Base-by-base conservation (phyloP, 208 protist species). In the Tritrichomonas foetus region DNA sequence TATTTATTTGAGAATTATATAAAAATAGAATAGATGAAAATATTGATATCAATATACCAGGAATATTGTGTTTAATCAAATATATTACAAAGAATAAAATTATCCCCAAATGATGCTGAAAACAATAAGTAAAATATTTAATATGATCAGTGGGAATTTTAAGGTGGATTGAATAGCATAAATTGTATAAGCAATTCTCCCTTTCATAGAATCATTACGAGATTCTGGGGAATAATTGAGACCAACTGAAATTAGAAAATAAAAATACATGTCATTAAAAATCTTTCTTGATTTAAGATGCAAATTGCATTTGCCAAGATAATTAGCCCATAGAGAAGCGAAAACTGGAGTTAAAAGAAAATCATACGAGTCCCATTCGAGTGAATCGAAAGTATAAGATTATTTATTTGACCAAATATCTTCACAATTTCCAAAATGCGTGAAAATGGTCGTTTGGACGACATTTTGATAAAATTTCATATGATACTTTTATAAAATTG, bases 281-380 rank as follows among this genome's bases (percentile, higher is more conserved):
- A 82, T 30, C 78, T 53, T 89, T 89, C 78, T 47, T 89, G 78
- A 30, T 89, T 89, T 39, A 89, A 39, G 57, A 89, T 89, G 78
- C 78, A 89, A n/a, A 89, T 16, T 2, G 78, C 78, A 89, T 89
- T 89, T 39, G 78, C 47, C 8, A 89, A 13, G 20, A 89, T 27
- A 89, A 89, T 89, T 33, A 89, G 25, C 1, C 78, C 78, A 30
- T 89, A 89, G 30, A 89, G 33, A 0, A 89, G 11, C 1, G 78
- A 89, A 44, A 44, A 89, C 78, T 89, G 78, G 11, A 41, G 64
- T 89, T 44, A 53, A 53, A 82, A 39, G 50, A 89, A 89, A 89
- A 89, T 2, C 16, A 22, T 57, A 89, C 78, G 33, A 89, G 27
- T 61, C 78, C 78, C 13, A 89, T 89, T 72, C n/a, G n/a, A n/a